These are phyloP conservation scores for Heterobasidion irregulare DNA, from an alignment of 1,284 basidiomycete genomes.

Conservation along the genomic window DNA sequence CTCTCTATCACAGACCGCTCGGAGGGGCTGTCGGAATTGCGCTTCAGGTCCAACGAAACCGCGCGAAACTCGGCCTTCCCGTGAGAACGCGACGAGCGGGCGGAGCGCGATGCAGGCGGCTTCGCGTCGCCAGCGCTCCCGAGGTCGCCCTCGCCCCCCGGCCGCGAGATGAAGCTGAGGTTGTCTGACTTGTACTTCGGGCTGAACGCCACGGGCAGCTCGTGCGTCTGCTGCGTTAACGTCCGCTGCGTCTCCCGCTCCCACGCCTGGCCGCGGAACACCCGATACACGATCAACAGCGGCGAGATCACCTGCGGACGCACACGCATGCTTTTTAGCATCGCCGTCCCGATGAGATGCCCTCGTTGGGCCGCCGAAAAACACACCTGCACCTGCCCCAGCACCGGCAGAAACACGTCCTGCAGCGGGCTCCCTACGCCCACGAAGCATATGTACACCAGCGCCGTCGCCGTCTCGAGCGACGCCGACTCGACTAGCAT, in stretches of 20 bases:
- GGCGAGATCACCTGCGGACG: conserved; percentile 20
- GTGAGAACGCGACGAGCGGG: no score
- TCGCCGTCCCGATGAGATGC: not conserved
- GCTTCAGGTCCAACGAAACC: no score
- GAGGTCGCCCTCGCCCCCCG: no score
- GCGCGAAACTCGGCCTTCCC: no score
- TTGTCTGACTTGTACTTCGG: no score
- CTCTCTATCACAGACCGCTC: no score
- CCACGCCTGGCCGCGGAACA: conserved; percentile 32
- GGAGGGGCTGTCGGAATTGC: no score
- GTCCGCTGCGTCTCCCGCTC: conserved; percentile 16
- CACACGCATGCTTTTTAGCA: no score
- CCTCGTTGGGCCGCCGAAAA: not conserved
- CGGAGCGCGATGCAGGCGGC: no score
- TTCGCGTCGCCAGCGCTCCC: no score
- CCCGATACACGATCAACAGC: conserved; percentile 26
- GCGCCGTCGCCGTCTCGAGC: conserved; percentile 18
- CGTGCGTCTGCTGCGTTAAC: not conserved
- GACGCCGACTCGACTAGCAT: conserved; percentile 22
- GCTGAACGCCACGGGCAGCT: no score
- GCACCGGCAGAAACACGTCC: conserved; percentile 24
- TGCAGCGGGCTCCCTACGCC: conserved; percentile 21
- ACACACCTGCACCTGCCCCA: conserved; percentile 27
- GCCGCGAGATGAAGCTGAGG: no score
- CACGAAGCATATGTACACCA: conserved; percentile 22